These are phyloP conservation scores for Diddensiella caesifluorescens DNA, from an alignment of 805 yeast species.

Conservation along the genomic window DNA sequence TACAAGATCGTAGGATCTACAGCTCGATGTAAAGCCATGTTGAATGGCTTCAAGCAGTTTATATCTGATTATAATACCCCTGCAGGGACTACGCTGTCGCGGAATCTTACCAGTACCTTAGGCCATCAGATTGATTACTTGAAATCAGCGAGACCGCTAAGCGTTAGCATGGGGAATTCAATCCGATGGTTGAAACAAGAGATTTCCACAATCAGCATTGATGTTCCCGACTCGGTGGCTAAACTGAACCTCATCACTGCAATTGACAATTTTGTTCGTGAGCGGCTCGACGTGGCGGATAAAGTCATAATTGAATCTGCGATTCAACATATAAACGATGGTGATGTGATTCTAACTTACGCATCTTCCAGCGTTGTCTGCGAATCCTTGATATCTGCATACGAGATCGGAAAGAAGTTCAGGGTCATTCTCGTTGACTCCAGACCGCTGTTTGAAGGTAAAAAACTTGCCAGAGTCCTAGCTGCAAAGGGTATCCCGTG, in stretches of 20 bases:
- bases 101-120: conserved; percentile 82
- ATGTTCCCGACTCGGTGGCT: conserved; percentile 59
- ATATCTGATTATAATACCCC: conserved; percentile 82
- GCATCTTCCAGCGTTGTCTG: conserved; percentile 84
- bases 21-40: conserved; percentile 77
- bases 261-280: conserved; percentile 77
- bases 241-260: conserved; percentile 55
- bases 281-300: conserved; percentile 78
- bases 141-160: conserved; percentile 84
- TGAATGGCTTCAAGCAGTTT: conserved; percentile 75
- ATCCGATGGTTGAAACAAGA: conserved; percentile 96
- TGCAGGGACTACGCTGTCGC: conserved; percentile 71
- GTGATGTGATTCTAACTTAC: conserved; percentile 76
- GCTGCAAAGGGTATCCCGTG: conserved; percentile 60
- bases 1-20: conserved; percentile 88
- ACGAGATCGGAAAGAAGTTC: conserved; percentile 55
- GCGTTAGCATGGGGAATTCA: conserved; percentile 95
- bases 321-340: conserved; percentile 65
- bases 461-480: conserved; percentile 61
- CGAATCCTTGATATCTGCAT: conserved; percentile 66
- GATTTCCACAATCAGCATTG: conserved; percentile 76
- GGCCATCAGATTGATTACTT: conserved; percentile 90
- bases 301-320: conserved; percentile 78
- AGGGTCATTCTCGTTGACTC: conserved; percentile 86
- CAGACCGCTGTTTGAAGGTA: conserved; percentile 92